phyloP scores from a whole-genome alignment of 768 basidiomycete species.

The Mycena pura region DNA sequence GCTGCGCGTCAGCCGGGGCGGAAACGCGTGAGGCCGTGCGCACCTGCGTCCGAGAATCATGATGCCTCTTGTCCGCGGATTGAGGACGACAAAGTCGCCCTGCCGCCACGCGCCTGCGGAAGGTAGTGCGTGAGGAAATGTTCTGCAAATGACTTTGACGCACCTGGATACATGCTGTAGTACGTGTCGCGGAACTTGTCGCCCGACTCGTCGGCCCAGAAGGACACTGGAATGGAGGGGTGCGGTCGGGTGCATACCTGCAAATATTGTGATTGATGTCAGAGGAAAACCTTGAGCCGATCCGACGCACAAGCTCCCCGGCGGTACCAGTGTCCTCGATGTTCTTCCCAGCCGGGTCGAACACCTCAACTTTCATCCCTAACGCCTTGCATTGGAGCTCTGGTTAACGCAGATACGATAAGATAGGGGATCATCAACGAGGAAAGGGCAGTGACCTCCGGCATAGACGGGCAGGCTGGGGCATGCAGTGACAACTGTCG shows the following conservation, averaged over 20 bases:
- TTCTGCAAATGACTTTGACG: constrained; percentile 1
- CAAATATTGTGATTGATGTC: neutral
- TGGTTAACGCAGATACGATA: constrained; percentile 34
- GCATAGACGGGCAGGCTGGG: constrained; percentile 62
- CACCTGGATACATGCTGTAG: constrained; percentile 67
- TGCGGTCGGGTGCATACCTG: constrained; percentile 70
- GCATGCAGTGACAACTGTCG: constrained; percentile 60
- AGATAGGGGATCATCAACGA: neutral
- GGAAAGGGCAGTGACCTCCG: constrained; percentile 56
- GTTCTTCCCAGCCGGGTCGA: constrained; percentile 59
- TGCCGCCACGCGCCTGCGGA: constrained; percentile 65
- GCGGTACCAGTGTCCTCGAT: constrained; percentile 44
- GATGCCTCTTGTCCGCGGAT: constrained; percentile 65
- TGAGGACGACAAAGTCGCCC: constrained; percentile 71
- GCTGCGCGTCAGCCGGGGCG: neutral
- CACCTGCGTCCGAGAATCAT: constrained; percentile 70
- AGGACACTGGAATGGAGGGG: constrained; percentile 68
- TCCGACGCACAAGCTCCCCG: constrained; percentile 24
- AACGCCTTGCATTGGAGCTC: constrained; percentile 71
- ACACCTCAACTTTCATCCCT: constrained; percentile 71
- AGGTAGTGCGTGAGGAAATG: neutral
- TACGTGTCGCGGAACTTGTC: constrained; percentile 69
- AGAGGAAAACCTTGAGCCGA: too few relatives aligned
- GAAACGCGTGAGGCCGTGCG: constrained; percentile 3
- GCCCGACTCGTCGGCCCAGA: constrained; percentile 70